Conservation (phyloP, 2,329 filamentous ascomycete genomes). For the Leptodontidium sp. region DNA sequence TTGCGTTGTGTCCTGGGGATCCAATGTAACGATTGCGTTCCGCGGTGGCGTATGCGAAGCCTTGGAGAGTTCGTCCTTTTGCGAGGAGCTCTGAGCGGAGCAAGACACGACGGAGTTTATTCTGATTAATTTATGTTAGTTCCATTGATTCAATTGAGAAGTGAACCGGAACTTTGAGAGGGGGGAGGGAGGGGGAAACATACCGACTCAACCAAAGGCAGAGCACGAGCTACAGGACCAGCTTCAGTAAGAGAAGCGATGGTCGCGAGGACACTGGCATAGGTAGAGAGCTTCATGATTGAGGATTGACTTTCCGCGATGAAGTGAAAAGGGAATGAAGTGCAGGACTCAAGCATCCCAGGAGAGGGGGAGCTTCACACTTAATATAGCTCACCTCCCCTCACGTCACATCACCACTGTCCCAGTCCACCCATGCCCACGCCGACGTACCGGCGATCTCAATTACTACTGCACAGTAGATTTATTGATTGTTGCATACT, state of each 20-base stretch:
- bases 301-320: slow-evolving; percentile 10
- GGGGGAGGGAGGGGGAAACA: not conserved
- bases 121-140: slow-evolving; percentile 21
- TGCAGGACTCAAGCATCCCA: not conserved
- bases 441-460: too few species aligned
- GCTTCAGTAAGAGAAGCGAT: slow-evolving; percentile 20
- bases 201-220: slow-evolving; percentile 37
- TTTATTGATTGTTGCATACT: not conserved
- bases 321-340: slow-evolving; percentile 4
- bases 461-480: not conserved
- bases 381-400: slow-evolving; percentile 10
- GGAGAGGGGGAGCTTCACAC: not conserved
- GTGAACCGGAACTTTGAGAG: not conserved
- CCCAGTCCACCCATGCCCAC: too few species aligned
- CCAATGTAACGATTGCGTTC: slow-evolving; percentile 35
- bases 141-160: not conserved
- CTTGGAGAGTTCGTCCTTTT: slow-evolving; percentile 31
- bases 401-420: too few species aligned
- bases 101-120: slow-evolving; percentile 31
- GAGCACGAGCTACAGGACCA: slow-evolving; percentile 14
- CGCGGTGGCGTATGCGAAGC: slow-evolving; percentile 31
- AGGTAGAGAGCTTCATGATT: slow-evolving; percentile 27
- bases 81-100: slow-evolving; percentile 30
- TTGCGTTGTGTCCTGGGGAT: slow-evolving; percentile 49
- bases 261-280: slow-evolving; percentile 20